A percentile compares a stretch with the other conserved stretches of the same genome.
Conservation (phyloP, 306 rosid genomes). For the Cucurbita maxima region DNA sequence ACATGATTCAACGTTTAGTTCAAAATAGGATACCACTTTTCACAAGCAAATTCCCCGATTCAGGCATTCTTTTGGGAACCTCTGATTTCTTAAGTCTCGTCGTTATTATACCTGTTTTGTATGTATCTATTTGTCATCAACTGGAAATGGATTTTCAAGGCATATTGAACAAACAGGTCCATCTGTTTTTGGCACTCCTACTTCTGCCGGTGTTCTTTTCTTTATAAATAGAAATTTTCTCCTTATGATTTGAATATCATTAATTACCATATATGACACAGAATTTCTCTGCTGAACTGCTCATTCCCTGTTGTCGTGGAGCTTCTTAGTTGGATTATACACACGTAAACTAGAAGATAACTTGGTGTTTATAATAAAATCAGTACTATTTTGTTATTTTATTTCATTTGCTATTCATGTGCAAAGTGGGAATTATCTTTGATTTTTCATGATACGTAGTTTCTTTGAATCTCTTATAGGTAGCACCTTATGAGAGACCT, state of each 20-base stretch:
- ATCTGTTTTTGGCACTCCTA: neutral
- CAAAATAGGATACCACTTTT: neutral
- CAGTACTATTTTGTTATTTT: neutral
- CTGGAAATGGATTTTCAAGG: neutral
- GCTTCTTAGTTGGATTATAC: neutral
- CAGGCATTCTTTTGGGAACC: neutral
- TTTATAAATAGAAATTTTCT: neutral
- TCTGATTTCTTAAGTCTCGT: neutral
- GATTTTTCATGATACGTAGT: neutral
- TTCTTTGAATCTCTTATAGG: conserved; percentile 35
- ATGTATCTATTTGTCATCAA: neutral
- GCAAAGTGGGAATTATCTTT: conserved; percentile 1
- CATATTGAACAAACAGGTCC: neutral
- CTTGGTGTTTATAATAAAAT: neutral
- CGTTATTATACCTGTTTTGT: neutral
- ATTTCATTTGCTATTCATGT: neutral
- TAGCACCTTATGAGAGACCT: conserved; percentile 96
- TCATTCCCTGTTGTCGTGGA: neutral
- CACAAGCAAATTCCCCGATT: neutral
- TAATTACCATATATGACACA: neutral
- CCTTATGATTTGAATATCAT: neutral
- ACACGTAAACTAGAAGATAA: neutral
- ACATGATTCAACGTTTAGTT: neutral
- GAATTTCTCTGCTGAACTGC: neutral
- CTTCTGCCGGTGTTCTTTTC: neutral